Evolutionary conservation across 306 rosid species (phyloP), one percentile per base, ranked within the genome.

Genomic region (Malus fusca): DNA sequence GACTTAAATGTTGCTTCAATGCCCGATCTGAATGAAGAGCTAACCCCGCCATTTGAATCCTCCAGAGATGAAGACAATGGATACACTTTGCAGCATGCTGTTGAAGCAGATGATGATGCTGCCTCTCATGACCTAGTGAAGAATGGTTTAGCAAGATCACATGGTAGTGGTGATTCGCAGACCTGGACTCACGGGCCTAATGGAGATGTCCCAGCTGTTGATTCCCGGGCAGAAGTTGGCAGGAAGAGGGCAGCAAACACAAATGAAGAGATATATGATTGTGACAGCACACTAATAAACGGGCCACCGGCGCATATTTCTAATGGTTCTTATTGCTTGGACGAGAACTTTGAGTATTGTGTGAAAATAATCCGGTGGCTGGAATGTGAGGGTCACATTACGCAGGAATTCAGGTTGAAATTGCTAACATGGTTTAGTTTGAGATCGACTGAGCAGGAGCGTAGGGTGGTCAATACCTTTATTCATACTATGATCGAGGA

Each of bases 381-480:
- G 79, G 99, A 96, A 87, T 96, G 99, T 51, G 90, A 92, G 83
- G 92, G 99, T 64, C 96, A 96, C 77, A 87, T 96, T 72, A 89
- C 92, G 60, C 92, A 88, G 73, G 99, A 96, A 76, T 96, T 96
- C 78, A 86, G 99, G 78, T 78, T 96, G 89, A 96, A 92, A 79
- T 84, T 96, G 88, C 88, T 96, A 81, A 96, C 99, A 46, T 96
- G 99, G 99, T 96, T 92, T 84, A 96, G 99, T 87, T 88, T 96
- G 90, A 90, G 99, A 85, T 88, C 99, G 25, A 89, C 98, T 2
- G 99, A 96, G 80, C 99, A 93, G 84, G 97, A 96, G 77, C 97
- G 99, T 53, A 85, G 99, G 82, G 99, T 96, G 88, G 99, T 96
- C 55, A 92, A 96, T 80, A 92, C 99, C 69, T 96, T 92, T 80